phyloP scores from a whole-genome alignment of 2,329 filamentous ascomycete genomes.

The Trichoderma atroviride region DNA sequence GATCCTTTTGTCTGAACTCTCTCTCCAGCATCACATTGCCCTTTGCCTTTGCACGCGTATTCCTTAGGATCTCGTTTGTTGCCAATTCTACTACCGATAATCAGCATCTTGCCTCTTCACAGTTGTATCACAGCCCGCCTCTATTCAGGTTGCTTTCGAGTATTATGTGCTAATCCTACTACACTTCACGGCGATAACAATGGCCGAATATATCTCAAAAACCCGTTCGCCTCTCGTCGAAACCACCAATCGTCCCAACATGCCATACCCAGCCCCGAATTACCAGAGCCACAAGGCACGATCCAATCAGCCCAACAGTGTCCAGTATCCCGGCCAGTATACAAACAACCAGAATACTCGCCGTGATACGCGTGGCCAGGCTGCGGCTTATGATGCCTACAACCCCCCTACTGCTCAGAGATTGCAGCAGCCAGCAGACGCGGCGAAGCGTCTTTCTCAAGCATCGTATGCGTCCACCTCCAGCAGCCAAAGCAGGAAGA shows the following conservation, averaged over 20 bases:
- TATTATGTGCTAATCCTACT: constrained; percentile 43
- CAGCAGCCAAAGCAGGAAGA: constrained; percentile 45
- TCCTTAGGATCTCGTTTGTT: constrained; percentile 14
- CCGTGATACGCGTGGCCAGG: constrained; percentile 1
- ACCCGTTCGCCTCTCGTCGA: constrained; percentile 50
- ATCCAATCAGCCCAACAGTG: constrained; percentile 32
- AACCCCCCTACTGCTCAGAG: constrained; percentile 33
- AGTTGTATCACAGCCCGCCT: background rate
- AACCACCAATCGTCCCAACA: constrained; percentile 52
- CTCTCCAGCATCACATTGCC: constrained; percentile 2
- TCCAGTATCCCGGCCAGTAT: constrained; percentile 24
- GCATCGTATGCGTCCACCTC: constrained; percentile 47
- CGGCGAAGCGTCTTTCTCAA: constrained; percentile 44
- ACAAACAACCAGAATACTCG: constrained; percentile 13
- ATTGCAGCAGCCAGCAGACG: constrained; percentile 39
- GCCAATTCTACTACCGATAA: constrained; percentile 18
- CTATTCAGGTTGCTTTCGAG: constrained; percentile 27
- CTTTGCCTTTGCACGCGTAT: background rate
- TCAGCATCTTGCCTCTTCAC: constrained; percentile 16
- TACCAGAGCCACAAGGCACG: constrained; percentile 38
- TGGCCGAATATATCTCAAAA: constrained; percentile 39
- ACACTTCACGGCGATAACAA: constrained; percentile 31
- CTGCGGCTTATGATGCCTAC: constrained; percentile 29
- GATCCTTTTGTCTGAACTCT: background rate
- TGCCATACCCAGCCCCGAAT: constrained; percentile 38